A percentile compares a stretch with the other conserved stretches of the same genome.
Evolutionary conservation across 495 filamentous ascomycete genomes (phyloP).

Genomic region (Tuber borchii): DNA sequence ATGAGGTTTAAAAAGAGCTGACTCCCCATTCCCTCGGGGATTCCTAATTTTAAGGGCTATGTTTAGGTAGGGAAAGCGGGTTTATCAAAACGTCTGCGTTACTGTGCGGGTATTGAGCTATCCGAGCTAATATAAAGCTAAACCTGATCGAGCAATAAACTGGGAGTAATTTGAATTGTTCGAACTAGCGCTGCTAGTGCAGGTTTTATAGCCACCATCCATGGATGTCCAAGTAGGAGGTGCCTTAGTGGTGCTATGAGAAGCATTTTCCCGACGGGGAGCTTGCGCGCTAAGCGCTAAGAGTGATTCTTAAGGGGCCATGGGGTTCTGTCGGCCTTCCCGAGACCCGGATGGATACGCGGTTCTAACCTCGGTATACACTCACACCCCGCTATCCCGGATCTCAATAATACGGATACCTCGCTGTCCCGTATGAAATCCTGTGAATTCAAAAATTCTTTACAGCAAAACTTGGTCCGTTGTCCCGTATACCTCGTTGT

Average conservation of each 20-base stretch:
- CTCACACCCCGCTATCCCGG: too few relatives aligned
- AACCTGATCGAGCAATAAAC: not conserved
- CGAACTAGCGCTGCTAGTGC: not conserved
- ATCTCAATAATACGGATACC: too few relatives aligned
- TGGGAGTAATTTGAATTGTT: not conserved
- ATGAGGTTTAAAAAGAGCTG: not conserved
- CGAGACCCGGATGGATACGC: not conserved
- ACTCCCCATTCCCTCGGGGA: not conserved
- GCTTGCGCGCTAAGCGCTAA: not conserved
- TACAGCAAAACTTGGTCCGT: too few relatives aligned
- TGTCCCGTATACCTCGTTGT: too few relatives aligned
- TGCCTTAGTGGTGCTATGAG: not conserved
- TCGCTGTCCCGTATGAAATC: too few relatives aligned
- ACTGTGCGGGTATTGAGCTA: not conserved
- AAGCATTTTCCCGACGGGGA: not conserved
- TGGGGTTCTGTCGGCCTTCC: not conserved
- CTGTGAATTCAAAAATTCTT: too few relatives aligned
- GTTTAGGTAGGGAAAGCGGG: not conserved
- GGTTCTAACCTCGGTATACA: not conserved
- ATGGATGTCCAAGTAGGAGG: not conserved
- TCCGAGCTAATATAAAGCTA: not conserved
- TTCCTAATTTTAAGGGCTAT: not conserved
- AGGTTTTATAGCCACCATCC: not conserved
- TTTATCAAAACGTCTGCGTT: not conserved
- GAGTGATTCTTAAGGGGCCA: not conserved